These are phyloP conservation scores for Periconia sp. DNA, from an alignment of 2,329 filamentous ascomycete genomes.

Conservation along the genomic window DNA sequence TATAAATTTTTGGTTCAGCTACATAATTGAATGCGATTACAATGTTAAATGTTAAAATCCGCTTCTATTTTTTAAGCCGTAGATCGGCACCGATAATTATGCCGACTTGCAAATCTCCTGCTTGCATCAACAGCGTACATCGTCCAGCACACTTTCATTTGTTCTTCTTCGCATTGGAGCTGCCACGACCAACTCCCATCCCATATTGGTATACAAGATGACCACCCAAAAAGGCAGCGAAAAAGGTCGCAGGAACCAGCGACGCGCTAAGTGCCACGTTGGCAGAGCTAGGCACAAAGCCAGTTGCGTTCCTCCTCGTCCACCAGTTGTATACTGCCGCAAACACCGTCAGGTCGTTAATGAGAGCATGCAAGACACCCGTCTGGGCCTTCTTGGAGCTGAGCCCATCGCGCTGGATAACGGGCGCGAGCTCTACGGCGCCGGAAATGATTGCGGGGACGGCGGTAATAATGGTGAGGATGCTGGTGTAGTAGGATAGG, in stretches of 20 bases:
- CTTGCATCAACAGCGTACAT: too few species aligned
- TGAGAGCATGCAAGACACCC: slow-evolving; percentile 45
- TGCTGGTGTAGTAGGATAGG: slow-evolving; percentile 48
- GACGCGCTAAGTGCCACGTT: slow-evolving; percentile 43
- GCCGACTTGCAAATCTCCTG: too few species aligned
- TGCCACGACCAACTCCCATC: slow-evolving; percentile 42
- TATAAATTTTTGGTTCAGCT: too few species aligned
- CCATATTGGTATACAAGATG: slow-evolving; percentile 49
- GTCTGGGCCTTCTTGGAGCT: slow-evolving; percentile 46
- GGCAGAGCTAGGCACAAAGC: slow-evolving; percentile 38
- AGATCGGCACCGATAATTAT: too few species aligned
- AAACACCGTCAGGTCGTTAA: slow-evolving; percentile 46
- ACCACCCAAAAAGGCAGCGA: slow-evolving; percentile 48
- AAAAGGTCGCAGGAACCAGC: slow-evolving; percentile 38
- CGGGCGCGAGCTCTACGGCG: slow-evolving; percentile 40
- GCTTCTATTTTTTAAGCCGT: too few species aligned
- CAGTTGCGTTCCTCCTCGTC: slow-evolving; percentile 30
- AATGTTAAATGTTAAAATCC: too few species aligned
- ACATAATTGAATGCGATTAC: too few species aligned
- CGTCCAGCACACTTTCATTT: background rate
- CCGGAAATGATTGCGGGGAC: slow-evolving; percentile 36
- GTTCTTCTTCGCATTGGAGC: slow-evolving; percentile 14
- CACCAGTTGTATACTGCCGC: slow-evolving; percentile 48
- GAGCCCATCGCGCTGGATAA: slow-evolving; percentile 48
- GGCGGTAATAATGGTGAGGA: slow-evolving; percentile 39